Percentiles rank a stretch among this genome's conserved stretches.
These are phyloP conservation scores for Eleusine coracana DNA, from an alignment of 176 grass and related monocot species.

Conservation along the genomic window DNA sequence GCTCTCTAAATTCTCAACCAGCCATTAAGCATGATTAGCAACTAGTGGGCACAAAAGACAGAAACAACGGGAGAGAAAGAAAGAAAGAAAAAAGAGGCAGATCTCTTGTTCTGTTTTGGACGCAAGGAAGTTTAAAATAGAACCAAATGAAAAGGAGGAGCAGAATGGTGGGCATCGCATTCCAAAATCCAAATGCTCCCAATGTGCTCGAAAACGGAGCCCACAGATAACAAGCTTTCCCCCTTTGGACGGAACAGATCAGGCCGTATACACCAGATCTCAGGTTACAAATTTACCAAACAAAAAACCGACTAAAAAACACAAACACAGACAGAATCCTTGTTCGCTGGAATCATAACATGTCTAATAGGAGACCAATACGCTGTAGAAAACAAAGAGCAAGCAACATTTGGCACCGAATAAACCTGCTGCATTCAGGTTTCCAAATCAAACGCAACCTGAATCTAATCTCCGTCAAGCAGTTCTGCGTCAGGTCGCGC, in stretches of 20 bases:
- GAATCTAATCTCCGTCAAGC: not conserved
- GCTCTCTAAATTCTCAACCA: not conserved
- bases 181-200: conserved; percentile 18
- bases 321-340: not conserved
- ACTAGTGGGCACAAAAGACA: not conserved
- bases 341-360: not conserved
- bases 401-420: not conserved
- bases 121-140: not conserved
- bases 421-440: not conserved
- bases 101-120: conserved; percentile 25
- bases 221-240: not conserved
- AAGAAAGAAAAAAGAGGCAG: not conserved
- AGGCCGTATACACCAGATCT: conserved; percentile 45
- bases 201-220: not conserved
- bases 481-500: not conserved
- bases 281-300: not conserved
- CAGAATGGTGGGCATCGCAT: conserved; percentile 2
- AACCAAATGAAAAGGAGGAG: not conserved
- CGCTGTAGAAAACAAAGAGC: not conserved
- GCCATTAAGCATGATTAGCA: not conserved
- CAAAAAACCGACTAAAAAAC: not conserved
- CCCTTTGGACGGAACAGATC: not conserved
- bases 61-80: not conserved
- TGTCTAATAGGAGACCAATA: not conserved
- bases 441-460: conserved; percentile 18